Conservation (phyloP, 495 filamentous ascomycete genomes). For the Aspergillus avenaceus region DNA sequence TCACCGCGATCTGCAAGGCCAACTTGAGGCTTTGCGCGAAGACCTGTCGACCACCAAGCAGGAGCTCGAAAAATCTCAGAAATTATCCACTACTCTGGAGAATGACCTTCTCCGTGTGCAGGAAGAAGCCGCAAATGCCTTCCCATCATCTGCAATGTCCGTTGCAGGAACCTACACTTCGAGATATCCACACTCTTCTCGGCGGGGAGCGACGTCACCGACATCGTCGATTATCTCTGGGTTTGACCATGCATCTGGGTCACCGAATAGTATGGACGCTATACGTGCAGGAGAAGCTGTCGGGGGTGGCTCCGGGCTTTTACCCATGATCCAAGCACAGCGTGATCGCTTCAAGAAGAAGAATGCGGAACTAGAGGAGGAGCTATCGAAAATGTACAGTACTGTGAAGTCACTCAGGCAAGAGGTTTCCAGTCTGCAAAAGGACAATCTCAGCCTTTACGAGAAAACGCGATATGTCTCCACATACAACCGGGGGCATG, state of each 20-base stretch:
- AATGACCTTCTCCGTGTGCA: constrained; percentile 87
- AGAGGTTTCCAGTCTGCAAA: constrained; percentile 87
- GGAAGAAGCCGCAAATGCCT: constrained; percentile 73
- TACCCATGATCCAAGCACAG: constrained; percentile 98
- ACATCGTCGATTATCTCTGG: constrained; percentile 98
- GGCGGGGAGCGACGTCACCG: constrained; percentile 71
- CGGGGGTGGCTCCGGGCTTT: constrained; percentile 81
- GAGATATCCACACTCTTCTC: constrained; percentile 72
- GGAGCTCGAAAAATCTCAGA: constrained; percentile 81
- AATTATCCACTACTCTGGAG: constrained; percentile 83
- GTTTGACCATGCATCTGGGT: constrained; percentile 61
- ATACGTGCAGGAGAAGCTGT: constrained; percentile 65
- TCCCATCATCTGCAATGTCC: constrained; percentile 82
- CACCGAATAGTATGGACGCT: constrained; percentile 49
- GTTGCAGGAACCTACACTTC: constrained; percentile 90
- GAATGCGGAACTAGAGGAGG: constrained; percentile 85
- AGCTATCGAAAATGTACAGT: constrained; percentile 76
- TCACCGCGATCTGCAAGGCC: constrained; percentile 82
- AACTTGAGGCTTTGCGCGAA: constrained; percentile 75
- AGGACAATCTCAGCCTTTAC: constrained; percentile 94
- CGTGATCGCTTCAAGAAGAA: constrained; percentile 97
- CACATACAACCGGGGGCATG: constrained; percentile 71
- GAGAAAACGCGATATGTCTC: constrained; percentile 97
- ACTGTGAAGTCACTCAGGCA: constrained; percentile 83
- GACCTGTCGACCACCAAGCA: constrained; percentile 79